A percentile compares a stretch with the other conserved stretches of the same genome.
Evolutionary conservation across 768 basidiomycete genomes (phyloP).

Genomic region (Termitomyces sp.): DNA sequence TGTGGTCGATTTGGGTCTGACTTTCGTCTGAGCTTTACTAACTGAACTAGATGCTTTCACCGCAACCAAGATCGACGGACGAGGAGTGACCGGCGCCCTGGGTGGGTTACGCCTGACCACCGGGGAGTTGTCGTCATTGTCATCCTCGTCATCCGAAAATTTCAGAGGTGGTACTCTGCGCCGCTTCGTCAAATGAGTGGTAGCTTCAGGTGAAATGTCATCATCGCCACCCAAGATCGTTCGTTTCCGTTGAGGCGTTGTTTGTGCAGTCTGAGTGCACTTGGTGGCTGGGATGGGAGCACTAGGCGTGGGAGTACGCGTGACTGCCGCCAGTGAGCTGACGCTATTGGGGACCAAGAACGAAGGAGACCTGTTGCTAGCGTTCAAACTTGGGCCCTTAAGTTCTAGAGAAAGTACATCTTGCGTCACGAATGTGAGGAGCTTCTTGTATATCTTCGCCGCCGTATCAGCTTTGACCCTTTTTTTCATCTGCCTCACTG

Average conservation of each 20-base stretch:
- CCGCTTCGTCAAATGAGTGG: background rate
- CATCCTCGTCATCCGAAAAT: background rate
- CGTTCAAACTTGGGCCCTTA: background rate
- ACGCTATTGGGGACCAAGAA: background rate
- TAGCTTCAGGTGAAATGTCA: background rate
- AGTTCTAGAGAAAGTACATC: slow-evolving; percentile 1
- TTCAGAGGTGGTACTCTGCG: background rate
- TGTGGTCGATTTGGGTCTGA: background rate
- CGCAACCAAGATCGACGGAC: background rate
- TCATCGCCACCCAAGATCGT: background rate
- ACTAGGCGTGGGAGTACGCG: background rate
- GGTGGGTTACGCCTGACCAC: background rate
- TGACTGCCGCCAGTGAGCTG: background rate
- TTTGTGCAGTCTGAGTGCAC: background rate
- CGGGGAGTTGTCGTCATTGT: background rate
- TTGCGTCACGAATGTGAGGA: slow-evolving; percentile 7
- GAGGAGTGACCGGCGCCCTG: background rate
- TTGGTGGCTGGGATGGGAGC: too few species aligned
- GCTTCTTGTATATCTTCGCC: slow-evolving; percentile 6
- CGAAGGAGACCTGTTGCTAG: background rate
- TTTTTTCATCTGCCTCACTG: slow-evolving; percentile 29
- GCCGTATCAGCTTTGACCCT: background rate
- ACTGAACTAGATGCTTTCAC: background rate
- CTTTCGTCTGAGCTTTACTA: slow-evolving; percentile 3
- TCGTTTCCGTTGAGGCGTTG: slow-evolving; percentile 6